Base-by-base conservation (phyloP, 2,329 filamentous ascomycete genomes). In the Fusarium fracticaudum region DNA sequence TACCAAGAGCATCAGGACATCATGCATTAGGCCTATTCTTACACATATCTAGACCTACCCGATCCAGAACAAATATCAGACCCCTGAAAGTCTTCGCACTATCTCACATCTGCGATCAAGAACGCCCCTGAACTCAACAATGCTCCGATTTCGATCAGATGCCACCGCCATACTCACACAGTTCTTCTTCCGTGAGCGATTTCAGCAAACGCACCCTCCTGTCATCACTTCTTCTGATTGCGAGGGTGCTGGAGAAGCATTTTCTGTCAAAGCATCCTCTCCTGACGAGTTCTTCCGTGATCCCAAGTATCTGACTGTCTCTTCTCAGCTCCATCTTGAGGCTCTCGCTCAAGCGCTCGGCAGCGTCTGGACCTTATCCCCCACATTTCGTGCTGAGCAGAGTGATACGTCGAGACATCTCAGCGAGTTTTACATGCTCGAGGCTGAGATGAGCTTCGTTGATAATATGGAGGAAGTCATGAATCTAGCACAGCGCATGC, bases 381-480 rank as follows among this genome's bases (percentile, higher is more conserved):
- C 96, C 6, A 97, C 95, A 0, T 99, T 99, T 80, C 91, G 96
- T 43, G 96, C 96, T 8, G 96, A 98, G 82, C 92, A 91, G 80
- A 98, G 95, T 83, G 95, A 98, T 79, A 98, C 96, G 0, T 92
- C 95, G 11, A 91, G 96, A 35, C 96, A 99, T 83, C 86, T 99
- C 70, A 98, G 94, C 85, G 96, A 99, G 80, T 98, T 99, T 79
- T 98, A 98, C 84, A 98, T 99, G 96, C 89, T 99, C 6, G 96
- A 99, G 83, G 95, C 92, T 22, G 96, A 99, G 82, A 86, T 95
- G 80, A 92, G 91, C 78, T 98, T 98, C 81, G 89, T 92, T 47
- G 87, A 93, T 53, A 85, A 91, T 72, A 86, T 98, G 74, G 85
- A 88, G 37, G 85, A 88, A 33, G 87, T 99, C 76, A 96, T 97